Percentiles rank a stretch among this genome's conserved stretches.
Conservation (phyloP, 192 early-diverging fungal species). For the Coemansia sp. region DNA sequence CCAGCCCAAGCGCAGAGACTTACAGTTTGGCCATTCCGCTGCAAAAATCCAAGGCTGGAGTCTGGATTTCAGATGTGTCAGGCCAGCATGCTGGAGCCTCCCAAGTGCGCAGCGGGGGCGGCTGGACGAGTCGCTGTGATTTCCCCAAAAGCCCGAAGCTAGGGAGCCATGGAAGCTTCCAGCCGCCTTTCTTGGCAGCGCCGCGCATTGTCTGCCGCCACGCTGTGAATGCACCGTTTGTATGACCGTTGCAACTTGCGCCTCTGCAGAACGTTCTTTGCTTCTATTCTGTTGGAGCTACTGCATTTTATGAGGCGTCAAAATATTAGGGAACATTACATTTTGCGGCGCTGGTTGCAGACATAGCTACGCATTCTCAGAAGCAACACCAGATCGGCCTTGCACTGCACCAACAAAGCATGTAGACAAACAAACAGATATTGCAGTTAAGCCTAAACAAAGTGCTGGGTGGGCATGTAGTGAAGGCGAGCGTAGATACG, state of each 20-base stretch:
- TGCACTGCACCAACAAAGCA: neutral
- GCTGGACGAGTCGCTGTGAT: neutral
- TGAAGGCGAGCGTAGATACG: neutral
- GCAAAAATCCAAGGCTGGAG: neutral
- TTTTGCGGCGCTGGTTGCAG: neutral
- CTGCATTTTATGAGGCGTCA: slow-evolving; percentile 1
- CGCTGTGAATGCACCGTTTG: neutral
- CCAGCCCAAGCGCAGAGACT: too few relatives aligned
- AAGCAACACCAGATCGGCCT: neutral
- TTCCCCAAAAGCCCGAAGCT: neutral
- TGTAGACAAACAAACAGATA: neutral
- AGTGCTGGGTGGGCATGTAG: neutral
- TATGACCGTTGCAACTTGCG: neutral
- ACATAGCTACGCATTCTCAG: neutral
- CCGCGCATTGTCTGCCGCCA: slow-evolving; percentile 7
- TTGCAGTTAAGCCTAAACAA: neutral
- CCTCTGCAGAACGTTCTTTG: neutral
- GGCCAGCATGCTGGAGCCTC: too few relatives aligned
- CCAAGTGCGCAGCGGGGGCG: neutral
- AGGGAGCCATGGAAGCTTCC: slow-evolving; percentile 6
- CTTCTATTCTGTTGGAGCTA: neutral
- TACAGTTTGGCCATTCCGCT: neutral
- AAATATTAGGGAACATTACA: neutral
- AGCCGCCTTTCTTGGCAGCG: neutral
- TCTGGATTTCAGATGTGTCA: neutral